These are phyloP conservation scores for Pyrenophora seminiperda DNA, from an alignment of 2,329 filamentous ascomycete species.

Conservation along the genomic window DNA sequence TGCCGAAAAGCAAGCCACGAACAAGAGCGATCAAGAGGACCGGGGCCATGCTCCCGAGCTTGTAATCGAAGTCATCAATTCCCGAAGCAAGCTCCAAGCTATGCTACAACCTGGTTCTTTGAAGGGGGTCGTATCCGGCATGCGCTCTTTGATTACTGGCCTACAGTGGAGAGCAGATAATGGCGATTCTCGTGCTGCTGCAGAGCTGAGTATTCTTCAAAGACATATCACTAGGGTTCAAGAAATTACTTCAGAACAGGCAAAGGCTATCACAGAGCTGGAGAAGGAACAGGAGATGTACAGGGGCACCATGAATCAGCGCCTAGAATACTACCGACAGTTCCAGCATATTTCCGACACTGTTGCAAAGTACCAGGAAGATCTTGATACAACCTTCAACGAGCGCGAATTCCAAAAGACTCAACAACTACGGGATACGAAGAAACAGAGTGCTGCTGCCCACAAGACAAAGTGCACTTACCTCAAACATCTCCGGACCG, in stretches of 20 bases:
- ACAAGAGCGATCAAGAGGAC: constrained; percentile 53
- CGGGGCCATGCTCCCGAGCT: constrained; percentile 74
- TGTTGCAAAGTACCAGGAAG: constrained; percentile 74
- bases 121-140: constrained; percentile 69
- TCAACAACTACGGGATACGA: constrained; percentile 55
- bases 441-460: constrained; percentile 64
- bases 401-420: constrained; percentile 52
- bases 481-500: constrained; percentile 64
- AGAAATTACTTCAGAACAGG: constrained; percentile 57
- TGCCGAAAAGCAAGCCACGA: constrained; percentile 64
- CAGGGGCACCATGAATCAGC: constrained; percentile 77
- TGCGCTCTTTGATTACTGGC: constrained; percentile 66
- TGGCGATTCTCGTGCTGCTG: constrained; percentile 60
- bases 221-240: constrained; percentile 66
- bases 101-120: constrained; percentile 65
- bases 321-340: constrained; percentile 88
- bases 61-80: constrained; percentile 59
- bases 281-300: constrained; percentile 79
- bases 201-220: constrained; percentile 70
- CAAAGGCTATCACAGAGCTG: constrained; percentile 56
- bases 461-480: constrained; percentile 79
- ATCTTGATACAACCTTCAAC: constrained; percentile 63
- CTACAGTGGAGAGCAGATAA: constrained; percentile 63
- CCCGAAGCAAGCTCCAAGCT: constrained; percentile 58
- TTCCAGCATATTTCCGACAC: constrained; percentile 90